Evolutionary conservation across 257 asterid genomes (phyloP).

Genomic region (Buddleja alternifolia): DNA sequence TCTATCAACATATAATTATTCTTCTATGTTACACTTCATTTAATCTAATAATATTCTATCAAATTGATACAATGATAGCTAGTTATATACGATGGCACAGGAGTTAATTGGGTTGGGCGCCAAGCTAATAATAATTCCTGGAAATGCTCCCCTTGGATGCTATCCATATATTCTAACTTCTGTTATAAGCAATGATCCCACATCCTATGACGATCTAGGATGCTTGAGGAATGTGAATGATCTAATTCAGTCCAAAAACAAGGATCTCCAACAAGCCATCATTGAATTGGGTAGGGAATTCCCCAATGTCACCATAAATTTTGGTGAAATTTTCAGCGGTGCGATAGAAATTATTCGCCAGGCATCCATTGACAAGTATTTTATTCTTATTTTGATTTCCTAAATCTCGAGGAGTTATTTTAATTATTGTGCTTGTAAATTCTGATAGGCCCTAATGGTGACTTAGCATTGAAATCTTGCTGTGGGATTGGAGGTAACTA

Average conservation of each 20-base stretch:
- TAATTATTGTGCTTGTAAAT: no score
- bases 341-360: no score
- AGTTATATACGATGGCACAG: not conserved
- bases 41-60: not conserved
- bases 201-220: constrained; percentile 21
- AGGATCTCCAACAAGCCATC: not conserved
- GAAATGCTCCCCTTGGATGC: constrained; percentile 24
- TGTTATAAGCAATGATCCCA: not conserved
- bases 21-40: not conserved
- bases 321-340: no score
- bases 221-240: constrained; percentile 19
- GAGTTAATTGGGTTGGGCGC: constrained; percentile 33
- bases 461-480: no score
- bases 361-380: no score
- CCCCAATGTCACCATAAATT: no score
- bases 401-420: no score
- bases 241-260: not conserved
- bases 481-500: no score
- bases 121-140: constrained; percentile 12
- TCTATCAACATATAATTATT: not conserved
- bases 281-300: no score
- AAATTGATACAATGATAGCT: not conserved
- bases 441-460: no score
- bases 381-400: no score
- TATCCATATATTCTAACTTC: not conserved